A percentile compares a stretch with the other conserved stretches of the same genome.
Evolutionary conservation across 129 eudicot genomes (phyloP).

Genomic region (Saussurea involucrata): DNA sequence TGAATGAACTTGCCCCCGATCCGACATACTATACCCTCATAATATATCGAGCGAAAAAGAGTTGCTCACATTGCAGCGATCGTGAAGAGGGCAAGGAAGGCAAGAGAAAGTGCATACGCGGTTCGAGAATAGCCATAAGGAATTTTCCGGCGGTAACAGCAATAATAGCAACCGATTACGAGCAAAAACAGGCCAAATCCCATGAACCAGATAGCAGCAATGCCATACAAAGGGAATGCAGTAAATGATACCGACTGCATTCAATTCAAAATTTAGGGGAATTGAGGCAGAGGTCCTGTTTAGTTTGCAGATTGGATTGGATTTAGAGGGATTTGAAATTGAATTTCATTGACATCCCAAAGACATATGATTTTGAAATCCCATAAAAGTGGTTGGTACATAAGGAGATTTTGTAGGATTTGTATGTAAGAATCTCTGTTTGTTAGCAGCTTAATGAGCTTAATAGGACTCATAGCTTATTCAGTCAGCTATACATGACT

Average conservation of each 20-base stretch:
- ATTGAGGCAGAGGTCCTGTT: too few species aligned
- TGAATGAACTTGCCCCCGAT: not conserved
- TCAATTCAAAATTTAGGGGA: not conserved
- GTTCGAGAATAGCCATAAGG: slow-evolving; percentile 56
- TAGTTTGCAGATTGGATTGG: too few species aligned
- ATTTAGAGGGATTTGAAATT: too few species aligned
- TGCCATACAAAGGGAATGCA: slow-evolving; percentile 53
- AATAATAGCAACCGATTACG: slow-evolving; percentile 45
- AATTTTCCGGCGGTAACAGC: slow-evolving; percentile 42
- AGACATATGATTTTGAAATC: too few species aligned
- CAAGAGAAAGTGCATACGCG: slow-evolving; percentile 57
- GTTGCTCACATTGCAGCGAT: slow-evolving; percentile 57
- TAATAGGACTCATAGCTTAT: too few species aligned
- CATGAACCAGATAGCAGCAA: slow-evolving; percentile 73
- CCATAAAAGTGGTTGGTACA: too few species aligned
- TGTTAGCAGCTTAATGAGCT: too few species aligned
- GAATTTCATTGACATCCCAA: too few species aligned
- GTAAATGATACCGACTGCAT: slow-evolving; percentile 80
- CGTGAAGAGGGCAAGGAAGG: slow-evolving; percentile 57
- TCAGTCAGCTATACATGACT: too few species aligned
- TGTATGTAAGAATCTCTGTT: too few species aligned
- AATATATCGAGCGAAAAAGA: not conserved
- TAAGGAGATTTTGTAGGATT: too few species aligned
- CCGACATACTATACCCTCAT: not conserved
- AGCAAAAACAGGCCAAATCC: slow-evolving; percentile 65